Percentiles rank a stretch among this genome's conserved stretches.
Conservation (phyloP, 441 rosid genomes). For the Aquilaria agallochum region DNA sequence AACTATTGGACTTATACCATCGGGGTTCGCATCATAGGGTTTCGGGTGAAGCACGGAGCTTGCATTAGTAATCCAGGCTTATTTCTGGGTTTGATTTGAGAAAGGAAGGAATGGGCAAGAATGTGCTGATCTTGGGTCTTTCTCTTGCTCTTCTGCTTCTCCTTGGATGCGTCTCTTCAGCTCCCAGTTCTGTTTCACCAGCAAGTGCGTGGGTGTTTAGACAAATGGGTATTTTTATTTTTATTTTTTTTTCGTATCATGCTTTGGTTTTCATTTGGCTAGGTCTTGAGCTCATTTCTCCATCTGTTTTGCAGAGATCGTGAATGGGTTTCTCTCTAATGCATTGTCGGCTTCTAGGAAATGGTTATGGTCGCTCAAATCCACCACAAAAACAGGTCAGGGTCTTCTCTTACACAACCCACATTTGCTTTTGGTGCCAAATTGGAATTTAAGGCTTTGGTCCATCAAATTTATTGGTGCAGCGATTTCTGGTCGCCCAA, state of each 20-base stretch:
- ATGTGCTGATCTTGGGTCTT: conserved; percentile 37
- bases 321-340: conserved; percentile 68
- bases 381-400: conserved; percentile 76
- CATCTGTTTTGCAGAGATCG: conserved; percentile 54
- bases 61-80: too few species aligned
- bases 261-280: conserved; percentile 14
- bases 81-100: conserved; percentile 7
- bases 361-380: conserved; percentile 81
- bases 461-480: conserved; percentile 17
- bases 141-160: conserved; percentile 40
- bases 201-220: conserved; percentile 54
- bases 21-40: too few species aligned
- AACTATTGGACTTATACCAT: too few species aligned
- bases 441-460: conserved; percentile 11
- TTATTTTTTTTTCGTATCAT: conserved; percentile 11
- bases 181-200: conserved; percentile 61
- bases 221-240: conserved; percentile 10
- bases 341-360: conserved; percentile 52
- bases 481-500: conserved; percentile 70
- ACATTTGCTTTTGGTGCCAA: conserved; percentile 11
- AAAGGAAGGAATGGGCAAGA: conserved; percentile 33
- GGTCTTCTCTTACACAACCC: conserved; percentile 24
- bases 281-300: conserved; percentile 17
- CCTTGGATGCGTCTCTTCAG: conserved; percentile 49
- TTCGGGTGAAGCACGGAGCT: too few species aligned